Evolutionary conservation across 2,329 filamentous ascomycete species (phyloP).

Genomic region (Claviceps sorghi): DNA sequence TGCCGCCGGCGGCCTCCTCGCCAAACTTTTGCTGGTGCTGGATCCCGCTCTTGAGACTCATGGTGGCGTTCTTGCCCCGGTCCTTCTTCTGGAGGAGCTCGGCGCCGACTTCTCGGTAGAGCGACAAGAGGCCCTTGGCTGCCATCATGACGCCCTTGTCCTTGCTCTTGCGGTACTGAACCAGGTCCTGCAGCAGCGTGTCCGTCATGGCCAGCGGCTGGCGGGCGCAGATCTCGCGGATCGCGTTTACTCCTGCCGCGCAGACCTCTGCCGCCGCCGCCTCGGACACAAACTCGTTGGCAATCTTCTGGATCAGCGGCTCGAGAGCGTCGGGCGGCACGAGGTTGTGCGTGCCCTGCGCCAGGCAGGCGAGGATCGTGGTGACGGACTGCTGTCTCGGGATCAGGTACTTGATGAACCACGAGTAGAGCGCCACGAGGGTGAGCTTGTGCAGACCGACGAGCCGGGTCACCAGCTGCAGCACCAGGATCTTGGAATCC

Average conservation of each 20-base stretch:
- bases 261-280: conserved; percentile 82
- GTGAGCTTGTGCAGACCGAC: conserved; percentile 89
- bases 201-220: conserved; percentile 96
- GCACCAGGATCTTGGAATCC: conserved; percentile 76
- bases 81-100: conserved; percentile 82
- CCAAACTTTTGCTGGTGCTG: conserved; percentile 67
- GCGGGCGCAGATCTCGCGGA: conserved; percentile 81
- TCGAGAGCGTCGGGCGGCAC: conserved; percentile 89
- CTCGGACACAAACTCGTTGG: conserved; percentile 96
- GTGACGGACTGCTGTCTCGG: conserved; percentile 82
- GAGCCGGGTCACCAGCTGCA: conserved; percentile 80
- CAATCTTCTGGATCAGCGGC: conserved; percentile 84
- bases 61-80: conserved; percentile 78
- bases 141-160: conserved; percentile 99
- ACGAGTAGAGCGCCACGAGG: conserved; percentile 82
- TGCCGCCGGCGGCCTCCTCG: conserved; percentile 63
- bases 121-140: conserved; percentile 73
- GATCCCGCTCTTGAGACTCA: conserved; percentile 64
- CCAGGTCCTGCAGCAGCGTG: conserved; percentile 85
- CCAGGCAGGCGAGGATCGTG: conserved; percentile 80
- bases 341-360: conserved; percentile 78
- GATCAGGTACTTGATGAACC: conserved; percentile 85
- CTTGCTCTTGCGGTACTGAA: conserved; percentile 92
- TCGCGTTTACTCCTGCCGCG: conserved; percentile 82
- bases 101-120: conserved; percentile 84